Evolutionary conservation across 805 yeast genomes (phyloP), one percentile per base, ranked within the genome.

Genomic region (Hyphopichia homilentoma): DNA sequence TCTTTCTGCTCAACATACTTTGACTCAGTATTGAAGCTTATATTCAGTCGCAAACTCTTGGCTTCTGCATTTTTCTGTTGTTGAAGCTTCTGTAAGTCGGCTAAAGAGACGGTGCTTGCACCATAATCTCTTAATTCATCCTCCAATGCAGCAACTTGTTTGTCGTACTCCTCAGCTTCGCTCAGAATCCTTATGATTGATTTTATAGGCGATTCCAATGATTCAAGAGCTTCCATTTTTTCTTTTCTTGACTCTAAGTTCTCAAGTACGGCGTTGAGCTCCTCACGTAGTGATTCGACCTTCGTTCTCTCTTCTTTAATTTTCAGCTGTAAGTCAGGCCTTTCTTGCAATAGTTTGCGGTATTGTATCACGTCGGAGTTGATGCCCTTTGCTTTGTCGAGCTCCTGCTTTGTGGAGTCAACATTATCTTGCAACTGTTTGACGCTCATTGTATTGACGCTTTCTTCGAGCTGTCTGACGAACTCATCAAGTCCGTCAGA

Each of bases 1-100:
- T 71, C 75, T 26, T 64, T 63, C 16, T 72, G 68, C 6, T 54
- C 51, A 4, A 47, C 34, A 30, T 77, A 82, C 41, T 70, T 70
- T 6, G 63, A 61, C 15, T 71, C 75, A 3, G 41, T 42, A 24
- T 47, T 47, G 5, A 54, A 59, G 20, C 45, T 43, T 4, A 62
- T 44, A 5, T 35, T 36, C 9, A 43, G 43, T 30, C 88, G 59
- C 6, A 64, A 35, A 1, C 37, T 40, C 43, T 68, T 77, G 21
- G 75, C 53, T 20, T 65, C 59, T 5, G 43, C 40, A 20, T 48
- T 64, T 14, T 67, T 62, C 15, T 54, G 57, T 16, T 54, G 59
- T 32, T 69, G 75, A 5, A 48, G 33, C 5, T 47, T 46, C 41
- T 79, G 82, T 7, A 79, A 48, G 21, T 73, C 77, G 13, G 64